These are phyloP conservation scores for Blastobotrys capitulatus DNA, from an alignment of 1,139 yeast genomes.

Conservation along the genomic window DNA sequence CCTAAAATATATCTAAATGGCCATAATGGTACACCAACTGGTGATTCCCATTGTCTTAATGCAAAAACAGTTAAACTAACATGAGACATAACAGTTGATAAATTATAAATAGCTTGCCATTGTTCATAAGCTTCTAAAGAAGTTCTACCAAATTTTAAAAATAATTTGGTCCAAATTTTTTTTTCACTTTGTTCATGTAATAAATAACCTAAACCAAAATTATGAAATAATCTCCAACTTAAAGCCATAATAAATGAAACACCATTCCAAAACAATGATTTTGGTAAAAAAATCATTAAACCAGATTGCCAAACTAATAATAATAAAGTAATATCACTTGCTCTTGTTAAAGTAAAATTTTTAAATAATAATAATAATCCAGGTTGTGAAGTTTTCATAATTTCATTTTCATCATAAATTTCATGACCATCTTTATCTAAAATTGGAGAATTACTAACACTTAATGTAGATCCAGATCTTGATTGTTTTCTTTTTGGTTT, in stretches of 20 bases:
- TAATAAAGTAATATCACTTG: constrained; percentile 57
- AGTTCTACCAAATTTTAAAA: constrained; percentile 61
- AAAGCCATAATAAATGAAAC: constrained; percentile 47
- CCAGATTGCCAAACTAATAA: constrained; percentile 42
- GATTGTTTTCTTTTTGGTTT: constrained; percentile 12
- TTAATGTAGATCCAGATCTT: constrained; percentile 3
- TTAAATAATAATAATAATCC: constrained; percentile 54
- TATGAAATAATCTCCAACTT: constrained; percentile 47
- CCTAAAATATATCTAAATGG: constrained; percentile 60
- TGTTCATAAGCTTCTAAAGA: constrained; percentile 66
- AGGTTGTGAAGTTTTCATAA: constrained; percentile 18
- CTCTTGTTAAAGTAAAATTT: constrained; percentile 61
- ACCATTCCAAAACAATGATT: constrained; percentile 26
- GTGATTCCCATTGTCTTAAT: constrained; percentile 36
- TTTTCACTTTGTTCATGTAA: constrained; percentile 56
- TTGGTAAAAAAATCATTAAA: constrained; percentile 44
- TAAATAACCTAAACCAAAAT: constrained; percentile 47
- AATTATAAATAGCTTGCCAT: constrained; percentile 70
- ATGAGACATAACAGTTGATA: constrained; percentile 41
- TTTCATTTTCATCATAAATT: constrained; percentile 11
- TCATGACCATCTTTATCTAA: not conserved
- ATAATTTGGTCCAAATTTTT: constrained; percentile 63
- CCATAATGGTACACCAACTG: constrained; percentile 31
- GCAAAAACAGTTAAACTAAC: constrained; percentile 34
- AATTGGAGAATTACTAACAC: not conserved